Conservation (phyloP, 2,329 filamentous ascomycete species). For the Fusarium burgessii region DNA sequence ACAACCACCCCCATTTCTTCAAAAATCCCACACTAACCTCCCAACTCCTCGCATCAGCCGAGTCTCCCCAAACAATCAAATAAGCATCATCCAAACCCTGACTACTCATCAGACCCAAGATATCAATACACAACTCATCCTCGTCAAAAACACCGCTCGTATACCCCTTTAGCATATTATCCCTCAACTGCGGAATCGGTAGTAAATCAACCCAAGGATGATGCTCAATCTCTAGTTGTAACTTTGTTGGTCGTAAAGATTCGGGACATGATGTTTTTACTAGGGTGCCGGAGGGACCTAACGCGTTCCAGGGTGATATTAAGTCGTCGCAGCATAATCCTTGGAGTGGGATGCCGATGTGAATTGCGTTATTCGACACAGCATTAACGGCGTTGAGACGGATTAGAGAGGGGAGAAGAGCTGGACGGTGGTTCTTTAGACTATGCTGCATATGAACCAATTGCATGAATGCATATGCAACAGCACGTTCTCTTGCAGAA, state of each 20-base stretch:
- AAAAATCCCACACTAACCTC: constrained; percentile 60
- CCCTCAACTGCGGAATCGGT: constrained; percentile 34
- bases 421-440: constrained; percentile 24
- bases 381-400: constrained; percentile 42
- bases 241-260: constrained; percentile 26
- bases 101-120: constrained; percentile 16
- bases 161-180: constrained; percentile 37
- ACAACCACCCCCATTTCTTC: constrained; percentile 58
- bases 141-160: constrained; percentile 31
- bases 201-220: constrained; percentile 44
- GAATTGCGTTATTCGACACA: constrained; percentile 30
- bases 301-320: constrained; percentile 36
- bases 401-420: constrained; percentile 35
- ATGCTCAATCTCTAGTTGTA: constrained; percentile 34
- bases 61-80: constrained; percentile 63
- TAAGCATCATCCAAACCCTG: constrained; percentile 21
- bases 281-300: not conserved
- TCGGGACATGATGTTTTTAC: constrained; percentile 15
- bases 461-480: constrained; percentile 38
- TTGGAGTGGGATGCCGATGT: constrained; percentile 29
- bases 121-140: constrained; percentile 39
- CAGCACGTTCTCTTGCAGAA: constrained; percentile 15
- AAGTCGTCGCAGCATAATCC: constrained; percentile 37
- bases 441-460: constrained; percentile 35
- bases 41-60: constrained; percentile 59